Evolutionary conservation across 176 grass and related monocot genomes (phyloP).

Genomic region (Oryza australiensis): DNA sequence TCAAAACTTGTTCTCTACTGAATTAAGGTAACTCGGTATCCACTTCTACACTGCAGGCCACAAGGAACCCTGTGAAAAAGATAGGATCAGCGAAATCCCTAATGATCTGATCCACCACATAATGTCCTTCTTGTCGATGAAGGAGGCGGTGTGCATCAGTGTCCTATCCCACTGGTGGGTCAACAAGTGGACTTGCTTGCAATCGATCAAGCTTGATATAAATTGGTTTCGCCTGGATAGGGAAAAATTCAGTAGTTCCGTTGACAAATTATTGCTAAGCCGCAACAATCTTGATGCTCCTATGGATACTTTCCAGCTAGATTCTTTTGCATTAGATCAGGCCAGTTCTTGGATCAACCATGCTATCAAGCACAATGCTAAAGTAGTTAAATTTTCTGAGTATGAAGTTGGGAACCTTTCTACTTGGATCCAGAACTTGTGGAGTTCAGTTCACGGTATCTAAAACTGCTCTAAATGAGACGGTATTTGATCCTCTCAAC

Average conservation of each 20-base stretch:
- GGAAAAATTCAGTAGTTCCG: not conserved
- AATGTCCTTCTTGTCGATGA: not conserved
- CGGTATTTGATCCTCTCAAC: not conserved
- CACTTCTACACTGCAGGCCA: not conserved
- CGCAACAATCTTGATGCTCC: not conserved
- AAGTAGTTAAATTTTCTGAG: not conserved
- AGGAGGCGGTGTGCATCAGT: not conserved
- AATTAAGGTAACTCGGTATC: too few relatives aligned
- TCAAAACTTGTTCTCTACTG: too few relatives aligned
- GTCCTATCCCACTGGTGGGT: not conserved
- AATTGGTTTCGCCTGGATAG: too few relatives aligned
- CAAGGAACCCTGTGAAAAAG: not conserved
- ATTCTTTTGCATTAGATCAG: not conserved
- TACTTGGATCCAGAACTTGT: not conserved
- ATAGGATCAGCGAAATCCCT: not conserved
- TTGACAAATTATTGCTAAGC: conserved; percentile 2
- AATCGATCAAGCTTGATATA: not conserved
- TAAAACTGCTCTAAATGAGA: not conserved
- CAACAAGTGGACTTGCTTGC: not conserved
- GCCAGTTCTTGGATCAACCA: not conserved
- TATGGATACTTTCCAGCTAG: not conserved
- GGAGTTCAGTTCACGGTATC: not conserved
- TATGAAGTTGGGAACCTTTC: not conserved
- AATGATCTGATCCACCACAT: not conserved
- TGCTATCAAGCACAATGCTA: conserved; percentile 11